These are phyloP conservation scores for Neophaeococcomyces mojaviensis DNA, from an alignment of 2,329 filamentous ascomycete species.

Conservation along the genomic window DNA sequence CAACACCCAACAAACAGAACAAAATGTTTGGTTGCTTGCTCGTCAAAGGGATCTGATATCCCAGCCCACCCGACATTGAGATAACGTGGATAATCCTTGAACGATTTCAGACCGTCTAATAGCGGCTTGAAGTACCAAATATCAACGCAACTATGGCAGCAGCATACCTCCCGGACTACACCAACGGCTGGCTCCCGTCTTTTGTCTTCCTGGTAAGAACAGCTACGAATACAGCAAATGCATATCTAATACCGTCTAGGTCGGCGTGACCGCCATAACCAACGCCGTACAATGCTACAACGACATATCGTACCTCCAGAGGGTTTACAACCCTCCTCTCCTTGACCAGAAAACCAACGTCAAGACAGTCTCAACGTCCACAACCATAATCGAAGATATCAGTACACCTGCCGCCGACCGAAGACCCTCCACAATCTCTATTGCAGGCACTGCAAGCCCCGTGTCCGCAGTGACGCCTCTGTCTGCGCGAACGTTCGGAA, in stretches of 20 bases:
- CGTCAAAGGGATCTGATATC: no score
- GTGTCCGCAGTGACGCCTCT: constrained; percentile 56
- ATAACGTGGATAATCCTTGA: no score
- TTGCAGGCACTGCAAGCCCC: background rate
- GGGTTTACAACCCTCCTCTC: constrained; percentile 60
- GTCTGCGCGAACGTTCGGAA: constrained; percentile 72
- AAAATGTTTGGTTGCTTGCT: no score
- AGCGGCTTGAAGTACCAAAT: background rate
- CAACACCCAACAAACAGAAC: no score
- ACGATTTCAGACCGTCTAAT: background rate
- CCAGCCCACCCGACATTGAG: no score
- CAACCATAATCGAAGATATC: constrained; percentile 27
- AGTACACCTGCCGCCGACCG: constrained; percentile 47
- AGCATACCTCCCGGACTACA: background rate
- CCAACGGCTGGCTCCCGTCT: constrained; percentile 20
- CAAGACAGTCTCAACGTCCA: constrained; percentile 41
- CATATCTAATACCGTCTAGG: constrained; percentile 41
- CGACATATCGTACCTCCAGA: constrained; percentile 73
- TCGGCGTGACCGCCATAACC: constrained; percentile 71
- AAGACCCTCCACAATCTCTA: constrained; percentile 33
- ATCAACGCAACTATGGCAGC: background rate
- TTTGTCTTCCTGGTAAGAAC: constrained; percentile 20
- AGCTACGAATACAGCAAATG: background rate
- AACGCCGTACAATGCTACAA: constrained; percentile 80
- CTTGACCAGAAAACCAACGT: constrained; percentile 32